Evolutionary conservation across 148 eudicot genomes (phyloP).

Genomic region (Chenopodium album): DNA sequence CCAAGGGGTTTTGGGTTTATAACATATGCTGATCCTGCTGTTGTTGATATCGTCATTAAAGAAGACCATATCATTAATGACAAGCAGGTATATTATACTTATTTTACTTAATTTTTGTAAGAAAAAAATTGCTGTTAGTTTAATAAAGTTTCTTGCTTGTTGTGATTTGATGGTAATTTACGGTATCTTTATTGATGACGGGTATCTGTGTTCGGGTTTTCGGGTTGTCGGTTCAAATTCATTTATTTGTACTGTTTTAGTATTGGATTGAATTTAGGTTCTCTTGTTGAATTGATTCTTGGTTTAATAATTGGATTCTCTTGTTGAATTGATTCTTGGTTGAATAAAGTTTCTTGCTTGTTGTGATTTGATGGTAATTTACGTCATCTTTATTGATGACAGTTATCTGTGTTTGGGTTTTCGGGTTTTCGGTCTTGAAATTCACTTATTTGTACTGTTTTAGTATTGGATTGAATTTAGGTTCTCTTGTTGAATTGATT

Average conservation of each 20-base stretch:
- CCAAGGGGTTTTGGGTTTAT: constrained; percentile 81
- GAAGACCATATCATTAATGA: constrained; percentile 62
- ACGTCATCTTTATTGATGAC: too few species aligned
- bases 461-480: not conserved
- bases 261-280: not conserved
- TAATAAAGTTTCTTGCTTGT: too few species aligned
- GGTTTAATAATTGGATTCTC: not conserved
- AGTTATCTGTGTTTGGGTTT: too few species aligned
- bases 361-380: too few species aligned
- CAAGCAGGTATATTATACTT: constrained; percentile 42
- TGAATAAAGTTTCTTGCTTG: too few species aligned
- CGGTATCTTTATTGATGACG: too few species aligned
- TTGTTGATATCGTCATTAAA: constrained; percentile 56
- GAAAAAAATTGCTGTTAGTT: too few species aligned
- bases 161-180: too few species aligned
- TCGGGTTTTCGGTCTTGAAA: too few species aligned
- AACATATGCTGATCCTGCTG: constrained; percentile 63
- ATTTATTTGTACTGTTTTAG: not conserved
- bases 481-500: not conserved
- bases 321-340: not conserved
- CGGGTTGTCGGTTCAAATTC: too few species aligned
- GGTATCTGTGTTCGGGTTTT: too few species aligned
- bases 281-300: not conserved
- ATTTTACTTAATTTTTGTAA: not conserved
- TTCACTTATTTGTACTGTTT: not conserved